These are phyloP conservation scores for Halteria grandinella DNA, from an alignment of 73 alveolate genomes.

Conservation along the genomic window DNA sequence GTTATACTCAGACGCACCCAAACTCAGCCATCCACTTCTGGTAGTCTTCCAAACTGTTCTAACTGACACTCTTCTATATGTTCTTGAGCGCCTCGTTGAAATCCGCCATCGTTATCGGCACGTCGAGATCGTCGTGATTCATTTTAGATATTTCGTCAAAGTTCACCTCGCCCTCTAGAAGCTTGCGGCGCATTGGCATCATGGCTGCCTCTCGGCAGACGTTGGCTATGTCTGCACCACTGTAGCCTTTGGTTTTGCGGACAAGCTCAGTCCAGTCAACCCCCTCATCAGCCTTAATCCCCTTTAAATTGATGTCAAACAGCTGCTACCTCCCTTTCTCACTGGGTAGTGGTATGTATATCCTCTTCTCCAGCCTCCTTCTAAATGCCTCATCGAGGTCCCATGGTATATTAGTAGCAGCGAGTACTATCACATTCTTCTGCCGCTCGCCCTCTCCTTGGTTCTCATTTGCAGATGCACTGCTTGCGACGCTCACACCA, in stretches of 20 bases:
- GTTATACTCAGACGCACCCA: slow-evolving; percentile 69
- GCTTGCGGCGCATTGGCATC: slow-evolving; percentile 88
- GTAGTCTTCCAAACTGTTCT: slow-evolving; percentile 80
- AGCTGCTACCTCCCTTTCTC: slow-evolving; percentile 78
- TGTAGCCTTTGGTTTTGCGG: slow-evolving; percentile 74
- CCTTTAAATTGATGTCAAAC: slow-evolving; percentile 77
- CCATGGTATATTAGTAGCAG: slow-evolving; percentile 92
- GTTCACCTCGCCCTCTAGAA: slow-evolving; percentile 80
- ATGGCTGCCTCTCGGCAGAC: slow-evolving; percentile 95
- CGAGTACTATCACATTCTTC: slow-evolving; percentile 80
- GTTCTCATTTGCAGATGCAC: slow-evolving; percentile 79
- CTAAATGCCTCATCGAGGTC: slow-evolving; percentile 90
- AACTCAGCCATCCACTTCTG: slow-evolving; percentile 93
- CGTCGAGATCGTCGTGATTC: slow-evolving; percentile 78
- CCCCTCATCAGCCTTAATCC: slow-evolving; percentile 64
- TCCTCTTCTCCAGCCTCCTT: slow-evolving; percentile 89
- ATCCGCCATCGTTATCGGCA: slow-evolving; percentile 87
- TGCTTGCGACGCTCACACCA: slow-evolving; percentile 73
- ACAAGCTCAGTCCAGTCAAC: slow-evolving; percentile 62
- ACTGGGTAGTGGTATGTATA: slow-evolving; percentile 86
- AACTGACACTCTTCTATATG: slow-evolving; percentile 81
- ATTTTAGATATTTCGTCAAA: slow-evolving; percentile 75
- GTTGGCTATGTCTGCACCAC: slow-evolving; percentile 91
- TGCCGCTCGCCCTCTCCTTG: slow-evolving; percentile 69
- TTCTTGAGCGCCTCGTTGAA: slow-evolving; percentile 85